Evolutionary conservation across 495 filamentous ascomycete genomes (phyloP), one percentile per base, ranked within the genome.

Genomic region (Podospora conica): DNA sequence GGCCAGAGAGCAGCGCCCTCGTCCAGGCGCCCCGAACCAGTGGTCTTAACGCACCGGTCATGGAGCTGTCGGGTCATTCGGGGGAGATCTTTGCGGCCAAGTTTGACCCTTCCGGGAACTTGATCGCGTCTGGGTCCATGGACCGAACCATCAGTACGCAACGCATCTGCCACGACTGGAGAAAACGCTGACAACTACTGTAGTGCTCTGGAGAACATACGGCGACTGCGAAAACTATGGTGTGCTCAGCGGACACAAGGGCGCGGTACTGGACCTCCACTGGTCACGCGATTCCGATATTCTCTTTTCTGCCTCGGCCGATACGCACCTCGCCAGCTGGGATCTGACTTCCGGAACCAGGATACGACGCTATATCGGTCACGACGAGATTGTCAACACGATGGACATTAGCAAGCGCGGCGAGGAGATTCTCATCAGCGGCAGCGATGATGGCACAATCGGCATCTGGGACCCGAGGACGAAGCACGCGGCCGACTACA

Each of bases 401-500:
- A 81, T 98, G 71, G 92, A 96, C 69, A 88, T 95, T 58, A 91
- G 87, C 78, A 90, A 86, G 70, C 83, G 96, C 69, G 95, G 95
- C 15, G 92, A 95, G 71, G 94, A 98, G 73, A 72, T 98, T 60
- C 78, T 98, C 31, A 83, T 96, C 57, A 96, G 90, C 69, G 95
- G 88, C 10, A 92, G 89, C 71, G 93, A 99, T 72, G 95, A 99
- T 77, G 93, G 94, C 8, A 91, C 86, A 70, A 92, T 98, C 66
- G 93, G 93, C 27, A 91, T 97, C 27, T 99, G 96, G 96, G 95
- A 99, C 74, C 92, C 95, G 40, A 85, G 96, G 64, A 91, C 93
- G 65, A 99, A 97, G 74, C 84, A 90, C 55, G 93, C 91, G 1
- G 83, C 91, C 53, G 91, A 96, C 67, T 95, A 89, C 73, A 87